Conservation (phyloP, 2,329 filamentous ascomycete species). For the Botrytis porri region DNA sequence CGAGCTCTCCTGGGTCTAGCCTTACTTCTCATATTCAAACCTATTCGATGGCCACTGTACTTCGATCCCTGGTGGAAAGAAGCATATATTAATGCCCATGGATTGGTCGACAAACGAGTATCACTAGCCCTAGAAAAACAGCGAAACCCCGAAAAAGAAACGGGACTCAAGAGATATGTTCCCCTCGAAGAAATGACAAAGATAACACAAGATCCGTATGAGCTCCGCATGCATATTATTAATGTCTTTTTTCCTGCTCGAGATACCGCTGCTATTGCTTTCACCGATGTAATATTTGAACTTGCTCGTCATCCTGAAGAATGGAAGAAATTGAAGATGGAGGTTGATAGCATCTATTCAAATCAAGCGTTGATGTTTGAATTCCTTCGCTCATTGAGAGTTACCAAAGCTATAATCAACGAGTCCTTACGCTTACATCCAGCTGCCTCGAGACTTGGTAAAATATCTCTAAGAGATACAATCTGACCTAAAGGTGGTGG, state of each 20-base stretch:
- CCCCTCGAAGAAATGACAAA: neutral
- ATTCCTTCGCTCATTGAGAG: neutral
- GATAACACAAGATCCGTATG: neutral
- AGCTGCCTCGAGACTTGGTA: neutral
- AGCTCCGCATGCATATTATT: slow-evolving; percentile 3
- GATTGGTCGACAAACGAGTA: slow-evolving; percentile 7
- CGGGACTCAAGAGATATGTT: neutral
- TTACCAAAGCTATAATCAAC: slow-evolving; percentile 3
- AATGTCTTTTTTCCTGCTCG: neutral
- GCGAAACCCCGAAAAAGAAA: neutral
- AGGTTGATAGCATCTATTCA: neutral
- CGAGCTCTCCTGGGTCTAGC: slow-evolving; percentile 1
- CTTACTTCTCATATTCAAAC: slow-evolving; percentile 6
- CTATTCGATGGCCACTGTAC: slow-evolving; percentile 17
- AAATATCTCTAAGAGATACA: neutral
- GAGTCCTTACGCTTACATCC: slow-evolving; percentile 7
- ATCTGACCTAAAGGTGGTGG: slow-evolving; percentile 35
- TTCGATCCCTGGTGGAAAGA: slow-evolving; percentile 13
- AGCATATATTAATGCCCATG: slow-evolving; percentile 10
- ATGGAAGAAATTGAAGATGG: neutral
- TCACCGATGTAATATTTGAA: neutral
- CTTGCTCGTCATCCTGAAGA: slow-evolving; percentile 1
- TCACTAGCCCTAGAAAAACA: slow-evolving; percentile 16
- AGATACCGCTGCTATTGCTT: slow-evolving; percentile 2
- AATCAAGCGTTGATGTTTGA: neutral